phyloP scores from a whole-genome alignment of 345 rosid species.

The Salix exigua region DNA sequence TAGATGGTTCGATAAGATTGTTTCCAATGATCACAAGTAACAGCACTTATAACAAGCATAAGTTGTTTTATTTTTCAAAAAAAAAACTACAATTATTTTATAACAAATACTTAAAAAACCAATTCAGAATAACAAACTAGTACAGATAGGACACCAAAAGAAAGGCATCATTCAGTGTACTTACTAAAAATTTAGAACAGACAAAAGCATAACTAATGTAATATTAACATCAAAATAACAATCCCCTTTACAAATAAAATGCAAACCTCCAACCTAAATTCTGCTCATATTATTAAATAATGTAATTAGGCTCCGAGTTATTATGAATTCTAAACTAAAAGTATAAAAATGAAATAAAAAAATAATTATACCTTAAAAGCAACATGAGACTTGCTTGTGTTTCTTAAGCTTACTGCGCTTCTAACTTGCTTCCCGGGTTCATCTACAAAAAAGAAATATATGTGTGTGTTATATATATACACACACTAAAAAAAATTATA shows the following conservation, averaged over 20 bases:
- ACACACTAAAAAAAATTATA: neutral
- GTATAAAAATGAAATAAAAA: neutral
- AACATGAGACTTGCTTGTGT: conserved; percentile 81
- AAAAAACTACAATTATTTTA: neutral
- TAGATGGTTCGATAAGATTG: neutral
- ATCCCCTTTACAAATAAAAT: neutral
- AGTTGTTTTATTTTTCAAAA: too few species aligned
- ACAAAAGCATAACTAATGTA: neutral
- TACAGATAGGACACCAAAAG: neutral
- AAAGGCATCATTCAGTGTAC: neutral
- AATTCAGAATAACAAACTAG: neutral
- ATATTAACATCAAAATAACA: neutral
- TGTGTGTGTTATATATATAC: too few species aligned
- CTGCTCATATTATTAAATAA: neutral
- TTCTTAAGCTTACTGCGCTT: conserved; percentile 84
- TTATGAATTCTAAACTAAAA: neutral
- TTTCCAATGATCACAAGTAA: neutral
- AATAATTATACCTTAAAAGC: conserved; percentile 74
- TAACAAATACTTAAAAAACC: neutral
- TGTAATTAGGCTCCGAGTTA: neutral
- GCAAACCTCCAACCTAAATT: neutral
- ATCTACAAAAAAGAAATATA: conserved; percentile 33
- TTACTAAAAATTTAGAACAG: neutral
- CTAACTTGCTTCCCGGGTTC: conserved; percentile 88
- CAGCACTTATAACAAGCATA: neutral